phyloP scores from a whole-genome alignment of 1,139 yeast genomes.

The Yamadazyma siamensis region DNA sequence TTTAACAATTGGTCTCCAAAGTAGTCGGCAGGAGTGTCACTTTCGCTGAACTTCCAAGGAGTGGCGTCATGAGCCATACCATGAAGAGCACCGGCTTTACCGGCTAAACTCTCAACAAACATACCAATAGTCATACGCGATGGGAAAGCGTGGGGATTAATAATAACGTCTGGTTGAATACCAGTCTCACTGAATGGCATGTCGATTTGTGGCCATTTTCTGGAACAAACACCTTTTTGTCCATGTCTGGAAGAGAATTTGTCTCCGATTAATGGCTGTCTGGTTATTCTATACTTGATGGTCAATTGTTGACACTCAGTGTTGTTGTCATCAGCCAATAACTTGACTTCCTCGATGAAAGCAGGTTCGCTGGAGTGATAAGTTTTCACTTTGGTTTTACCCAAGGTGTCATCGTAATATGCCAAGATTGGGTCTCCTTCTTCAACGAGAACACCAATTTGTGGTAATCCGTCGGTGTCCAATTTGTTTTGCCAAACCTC shows the following conservation, averaged over 20 bases:
- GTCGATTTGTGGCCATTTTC: slow-evolving; percentile 96
- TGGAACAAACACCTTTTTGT: slow-evolving; percentile 98
- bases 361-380: slow-evolving; percentile 96
- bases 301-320: slow-evolving; percentile 82
- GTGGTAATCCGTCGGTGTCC: slow-evolving; percentile 92
- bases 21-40: slow-evolving; percentile 94
- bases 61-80: slow-evolving; percentile 98
- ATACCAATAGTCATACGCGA: slow-evolving; percentile 99
- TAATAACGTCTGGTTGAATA: slow-evolving; percentile 94
- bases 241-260: slow-evolving; percentile 98
- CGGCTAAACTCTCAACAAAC: slow-evolving; percentile 97
- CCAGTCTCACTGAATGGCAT: slow-evolving; percentile 97
- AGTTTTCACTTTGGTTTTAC: slow-evolving; percentile 87
- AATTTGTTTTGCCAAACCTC: slow-evolving; percentile 82
- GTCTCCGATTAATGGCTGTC: slow-evolving; percentile 96
- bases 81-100: slow-evolving; percentile 96
- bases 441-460: slow-evolving; percentile 80
- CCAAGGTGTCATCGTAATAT: slow-evolving; percentile 84
- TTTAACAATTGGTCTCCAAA: slow-evolving; percentile 86
- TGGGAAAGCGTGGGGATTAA: slow-evolving; percentile 99
- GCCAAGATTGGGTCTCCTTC: slow-evolving; percentile 98
- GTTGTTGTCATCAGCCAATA: slow-evolving; percentile 84
- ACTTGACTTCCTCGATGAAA: slow-evolving; percentile 89
- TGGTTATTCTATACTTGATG: slow-evolving; percentile 85
- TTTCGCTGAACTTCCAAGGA: slow-evolving; percentile 91